Conservation (phyloP, 345 rosid genomes). For the Lepidium africanum region DNA sequence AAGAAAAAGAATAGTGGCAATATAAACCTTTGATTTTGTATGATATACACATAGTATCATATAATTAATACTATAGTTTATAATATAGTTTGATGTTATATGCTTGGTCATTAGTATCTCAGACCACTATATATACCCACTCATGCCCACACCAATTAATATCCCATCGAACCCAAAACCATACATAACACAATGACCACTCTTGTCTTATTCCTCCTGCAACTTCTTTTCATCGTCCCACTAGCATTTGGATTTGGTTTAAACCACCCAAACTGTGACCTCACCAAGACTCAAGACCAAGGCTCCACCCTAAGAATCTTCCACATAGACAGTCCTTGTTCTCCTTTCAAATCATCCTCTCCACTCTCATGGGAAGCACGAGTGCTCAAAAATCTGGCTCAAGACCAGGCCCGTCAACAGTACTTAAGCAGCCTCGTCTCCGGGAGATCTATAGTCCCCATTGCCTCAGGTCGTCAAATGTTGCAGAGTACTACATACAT, state of each 20-base stretch:
- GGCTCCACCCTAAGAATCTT: slow-evolving; percentile 60
- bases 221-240: slow-evolving; percentile 25
- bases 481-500: slow-evolving; percentile 76
- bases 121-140: slow-evolving; percentile 27
- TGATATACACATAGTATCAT: background rate
- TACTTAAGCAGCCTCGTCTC: slow-evolving; percentile 60
- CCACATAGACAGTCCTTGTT: slow-evolving; percentile 79
- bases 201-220: slow-evolving; percentile 19
- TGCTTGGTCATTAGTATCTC: slow-evolving; percentile 7
- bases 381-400: slow-evolving; percentile 53
- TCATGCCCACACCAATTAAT: slow-evolving; percentile 12
- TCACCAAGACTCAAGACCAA: slow-evolving; percentile 31
- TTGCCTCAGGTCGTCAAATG: slow-evolving; percentile 82
- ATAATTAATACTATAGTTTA: background rate
- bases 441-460: slow-evolving; percentile 64
- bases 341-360: slow-evolving; percentile 55
- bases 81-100: background rate
- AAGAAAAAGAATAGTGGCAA: too few species aligned
- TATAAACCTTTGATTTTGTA: too few species aligned
- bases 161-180: slow-evolving; percentile 16
- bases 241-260: slow-evolving; percentile 28
- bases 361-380: slow-evolving; percentile 76
- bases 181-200: slow-evolving; percentile 7
- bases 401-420: slow-evolving; percentile 68
- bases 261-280: slow-evolving; percentile 44